Percentiles rank a stretch among this genome's conserved stretches.
phyloP scores from a whole-genome alignment of 2,329 filamentous ascomycete species.

The Alternaria triticina region DNA sequence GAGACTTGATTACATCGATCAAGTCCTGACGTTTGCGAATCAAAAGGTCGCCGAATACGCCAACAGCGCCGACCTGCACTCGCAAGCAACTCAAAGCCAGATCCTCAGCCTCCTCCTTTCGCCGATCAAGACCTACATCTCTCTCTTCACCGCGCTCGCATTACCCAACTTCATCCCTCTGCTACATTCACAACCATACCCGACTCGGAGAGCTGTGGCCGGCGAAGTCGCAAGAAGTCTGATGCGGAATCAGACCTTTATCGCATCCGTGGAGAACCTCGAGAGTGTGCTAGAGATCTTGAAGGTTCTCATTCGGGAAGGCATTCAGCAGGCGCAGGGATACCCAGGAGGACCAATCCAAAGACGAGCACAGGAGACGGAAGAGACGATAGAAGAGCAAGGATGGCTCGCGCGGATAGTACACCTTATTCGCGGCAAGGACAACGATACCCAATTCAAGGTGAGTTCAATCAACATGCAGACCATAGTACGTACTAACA shows the following conservation, averaged over 20 bases:
- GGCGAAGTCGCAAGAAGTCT: constrained; percentile 84
- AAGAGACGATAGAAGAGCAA: constrained; percentile 97
- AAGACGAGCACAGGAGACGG: constrained; percentile 81
- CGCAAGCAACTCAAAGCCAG: constrained; percentile 83
- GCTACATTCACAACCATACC: constrained; percentile 89
- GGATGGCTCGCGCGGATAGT: constrained; percentile 94
- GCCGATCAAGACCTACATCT: constrained; percentile 86
- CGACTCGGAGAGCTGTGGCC: constrained; percentile 87
- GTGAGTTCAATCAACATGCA: constrained; percentile 37
- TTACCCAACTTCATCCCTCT: constrained; percentile 91
- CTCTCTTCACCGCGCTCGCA: constrained; percentile 93
- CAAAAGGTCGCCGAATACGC: constrained; percentile 86
- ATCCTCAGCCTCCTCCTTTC: constrained; percentile 89
- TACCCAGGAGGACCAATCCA: constrained; percentile 81
- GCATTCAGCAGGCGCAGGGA: constrained; percentile 77
- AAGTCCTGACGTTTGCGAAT: constrained; percentile 87
- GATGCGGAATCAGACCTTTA: constrained; percentile 80
- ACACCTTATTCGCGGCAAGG: constrained; percentile 79
- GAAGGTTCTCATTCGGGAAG: constrained; percentile 92
- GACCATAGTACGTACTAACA: constrained; percentile 9
- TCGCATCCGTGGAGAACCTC: constrained; percentile 78
- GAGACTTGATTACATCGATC: constrained; percentile 90
- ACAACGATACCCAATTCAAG: constrained; percentile 94
- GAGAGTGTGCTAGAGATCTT: constrained; percentile 89
- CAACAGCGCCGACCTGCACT: constrained; percentile 95